Base-by-base conservation (phyloP, 371 early-diverging fungal species). In the Zancudomyces culisetae region DNA sequence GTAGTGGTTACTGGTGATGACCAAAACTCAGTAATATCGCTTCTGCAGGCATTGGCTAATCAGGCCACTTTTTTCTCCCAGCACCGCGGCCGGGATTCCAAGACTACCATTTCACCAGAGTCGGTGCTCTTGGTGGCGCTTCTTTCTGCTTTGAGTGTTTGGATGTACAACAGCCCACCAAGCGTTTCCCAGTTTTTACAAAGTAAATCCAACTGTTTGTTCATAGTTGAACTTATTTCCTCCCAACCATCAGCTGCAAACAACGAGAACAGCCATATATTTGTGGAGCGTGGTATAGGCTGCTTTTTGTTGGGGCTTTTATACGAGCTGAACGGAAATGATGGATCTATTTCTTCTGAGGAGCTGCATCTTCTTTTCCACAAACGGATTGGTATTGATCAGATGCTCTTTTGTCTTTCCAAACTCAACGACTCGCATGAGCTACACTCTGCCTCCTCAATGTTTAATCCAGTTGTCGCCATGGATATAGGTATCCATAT, bases 191-290 rank as follows among this genome's bases (percentile, higher is more conserved):
- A 81, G 55, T 81, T 90, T 54, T 64, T 94, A 35, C 75, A 84
- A n/a, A 90, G 92, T 62, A 83, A 84, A 20, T 76, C 83, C 4
- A 86, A 88, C 63, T 65, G 89, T 27, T 83, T 88, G 58, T 91
- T 90, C 70, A 60, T 93, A 47, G 83, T 90, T 20, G 88, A 90
- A 65, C 78, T 84, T 62, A 79, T 90, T 54, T 81, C 66, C 45
- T 79, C 85, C 43, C n/a, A n/a, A n/a, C n/a, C n/a, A n/a, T 78
- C 83, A 0, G 81, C 91, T 10, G 78, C 81, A 1, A 77, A 83
- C 41, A 83, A 35, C 35, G 15, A 6, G 15, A 15, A 35, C 35
- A 35, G 10, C 15, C n/a, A n/a, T n/a, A n/a, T 88, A 58, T 75
- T 85, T 10, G 66, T 81, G 45, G 78, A 89, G 1, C 92, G 93